Base-by-base conservation (phyloP, 2,329 filamentous ascomycete genomes). In the Botrytis tulipae region DNA sequence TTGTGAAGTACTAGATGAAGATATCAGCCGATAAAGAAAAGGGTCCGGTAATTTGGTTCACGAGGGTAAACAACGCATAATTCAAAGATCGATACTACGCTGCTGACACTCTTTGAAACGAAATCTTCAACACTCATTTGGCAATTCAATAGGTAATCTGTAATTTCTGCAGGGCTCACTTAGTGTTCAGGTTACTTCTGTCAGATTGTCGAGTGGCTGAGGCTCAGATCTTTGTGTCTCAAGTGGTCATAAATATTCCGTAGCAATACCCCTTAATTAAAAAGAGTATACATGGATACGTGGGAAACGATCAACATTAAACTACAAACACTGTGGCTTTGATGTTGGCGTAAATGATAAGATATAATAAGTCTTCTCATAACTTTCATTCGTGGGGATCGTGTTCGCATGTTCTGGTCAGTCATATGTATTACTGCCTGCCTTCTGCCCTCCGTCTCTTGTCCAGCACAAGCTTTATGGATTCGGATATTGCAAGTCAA, bases 161-260 rank as follows among this genome's bases (percentile, higher is more conserved):
- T 51, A 29, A 35, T 54, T 32, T 66, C 32, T 66, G 37, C 37
- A 65, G 42, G 18, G 42, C 69, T 71, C 37, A n/a, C 42, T 63
- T 71, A 25, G 32, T 63, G 42, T 42, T 63, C 20, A 12, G 48
- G 66, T 68, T 68, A 68, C 66, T 71, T 71, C 60, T 63, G 42
- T 63, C 59, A 71, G 69, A 71, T 71, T 71, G 46, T 71, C 69
- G 69, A 71, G 69, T 71, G 44, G 69, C 69, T 48, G 46, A 48
- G 46, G 16, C 46, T 71, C 42, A 71, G 59, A 71, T 71, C 69
- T 65, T 42, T 68, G 66, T 68, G 66, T 68, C 8, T 37, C 48
- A 40, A 54, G 66, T 57, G 35, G 66, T 68, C 48, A 68, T 54
- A 32, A 54, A 68, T 40, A 18, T 22, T 65, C 69, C 59, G 57